A percentile compares a stretch with the other conserved stretches of the same genome.
Evolutionary conservation across 2,329 filamentous ascomycete genomes (phyloP).

Genomic region (Trichophyton verrucosum): DNA sequence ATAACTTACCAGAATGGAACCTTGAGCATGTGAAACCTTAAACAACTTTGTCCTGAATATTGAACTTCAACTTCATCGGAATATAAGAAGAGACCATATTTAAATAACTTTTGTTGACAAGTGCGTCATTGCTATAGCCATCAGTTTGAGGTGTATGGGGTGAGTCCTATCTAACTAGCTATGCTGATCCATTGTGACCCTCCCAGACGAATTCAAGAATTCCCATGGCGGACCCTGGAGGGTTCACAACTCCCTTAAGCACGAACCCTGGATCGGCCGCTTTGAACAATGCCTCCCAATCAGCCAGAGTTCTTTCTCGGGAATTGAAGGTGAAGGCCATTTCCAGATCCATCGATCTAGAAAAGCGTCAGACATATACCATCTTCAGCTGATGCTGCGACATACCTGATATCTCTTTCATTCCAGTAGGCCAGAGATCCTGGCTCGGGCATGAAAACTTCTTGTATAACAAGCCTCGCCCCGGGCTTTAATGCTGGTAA

Average conservation of each 20-base stretch:
- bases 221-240: neutral
- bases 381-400: neutral
- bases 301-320: conserved; percentile 36
- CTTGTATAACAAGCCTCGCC: conserved; percentile 33
- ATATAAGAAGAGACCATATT: too few relatives aligned
- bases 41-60: too few relatives aligned
- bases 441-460: conserved; percentile 15
- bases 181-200: neutral
- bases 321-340: conserved; percentile 42
- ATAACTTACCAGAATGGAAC: neutral
- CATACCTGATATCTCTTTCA: neutral
- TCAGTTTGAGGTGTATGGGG: too few relatives aligned
- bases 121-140: too few relatives aligned
- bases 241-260: neutral
- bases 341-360: conserved; percentile 36
- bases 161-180: too few relatives aligned
- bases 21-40: neutral
- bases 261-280: conserved; percentile 35
- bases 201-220: neutral
- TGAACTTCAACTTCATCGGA: too few relatives aligned
- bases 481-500: conserved; percentile 46
- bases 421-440: neutral
- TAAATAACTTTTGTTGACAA: too few relatives aligned
- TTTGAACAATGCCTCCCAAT: conserved; percentile 37
- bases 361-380: neutral